Percentiles rank a stretch among this genome's conserved stretches.
These are phyloP conservation scores for Phytopythium ostracodes DNA, from an alignment of 352 stramenopile species.

Conservation along the genomic window DNA sequence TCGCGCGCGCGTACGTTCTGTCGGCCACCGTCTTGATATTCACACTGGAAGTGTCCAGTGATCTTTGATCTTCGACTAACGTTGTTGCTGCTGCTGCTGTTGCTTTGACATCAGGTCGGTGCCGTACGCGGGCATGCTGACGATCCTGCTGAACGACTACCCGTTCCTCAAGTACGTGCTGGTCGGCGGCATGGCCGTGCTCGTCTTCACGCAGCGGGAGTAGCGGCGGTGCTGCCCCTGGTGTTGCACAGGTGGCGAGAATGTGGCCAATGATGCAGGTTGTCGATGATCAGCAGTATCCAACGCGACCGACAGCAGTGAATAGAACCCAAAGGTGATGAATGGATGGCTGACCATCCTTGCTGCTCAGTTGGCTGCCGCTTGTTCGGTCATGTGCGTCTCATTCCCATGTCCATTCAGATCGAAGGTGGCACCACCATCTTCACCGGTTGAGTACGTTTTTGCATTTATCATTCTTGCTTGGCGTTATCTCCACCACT, in stretches of 20 bases:
- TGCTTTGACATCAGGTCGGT: conserved; percentile 68
- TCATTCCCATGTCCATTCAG: not conserved
- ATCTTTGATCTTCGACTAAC: not conserved
- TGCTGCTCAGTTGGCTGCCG: not conserved
- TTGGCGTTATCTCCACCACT: no score
- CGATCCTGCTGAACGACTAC: conserved; percentile 99
- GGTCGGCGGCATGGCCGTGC: conserved; percentile 71
- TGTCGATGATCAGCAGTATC: not conserved
- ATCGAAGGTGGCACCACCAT: not conserved
- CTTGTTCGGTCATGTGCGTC: not conserved
- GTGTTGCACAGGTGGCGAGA: not conserved
- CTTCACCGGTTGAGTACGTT: not conserved
- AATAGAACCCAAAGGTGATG: not conserved
- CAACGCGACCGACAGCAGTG: not conserved
- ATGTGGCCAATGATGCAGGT: not conserved
- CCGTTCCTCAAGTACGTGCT: conserved; percentile 93
- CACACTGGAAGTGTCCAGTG: no score
- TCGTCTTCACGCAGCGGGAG: conserved; percentile 82
- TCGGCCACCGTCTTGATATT: not conserved
- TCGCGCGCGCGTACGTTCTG: conserved; percentile 86
- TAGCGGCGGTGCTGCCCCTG: conserved; percentile 13
- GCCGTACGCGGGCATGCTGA: conserved; percentile 98
- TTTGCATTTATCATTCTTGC: not conserved
- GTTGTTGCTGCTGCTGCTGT: not conserved
- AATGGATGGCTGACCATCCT: not conserved